A percentile compares a stretch with the other conserved stretches of the same genome.
Evolutionary conservation across 208 protist species (phyloP).

Genomic region (Leishmania braziliensis): DNA sequence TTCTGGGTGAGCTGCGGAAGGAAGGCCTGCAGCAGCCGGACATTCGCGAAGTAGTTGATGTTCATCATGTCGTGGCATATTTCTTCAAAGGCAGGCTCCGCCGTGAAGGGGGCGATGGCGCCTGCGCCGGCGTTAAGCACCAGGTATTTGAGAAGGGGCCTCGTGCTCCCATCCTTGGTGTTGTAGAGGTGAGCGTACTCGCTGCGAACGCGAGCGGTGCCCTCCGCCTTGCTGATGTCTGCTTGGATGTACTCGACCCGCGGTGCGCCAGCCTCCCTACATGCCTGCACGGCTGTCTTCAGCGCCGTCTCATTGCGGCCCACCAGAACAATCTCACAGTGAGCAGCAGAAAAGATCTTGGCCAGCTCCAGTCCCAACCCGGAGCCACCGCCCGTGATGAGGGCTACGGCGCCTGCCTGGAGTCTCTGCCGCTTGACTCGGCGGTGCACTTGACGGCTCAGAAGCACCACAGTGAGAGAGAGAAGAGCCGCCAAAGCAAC

Average conservation of each 20-base stretch:
- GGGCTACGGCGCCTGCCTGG: slow-evolving; percentile 50
- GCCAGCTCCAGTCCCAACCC: slow-evolving; percentile 80
- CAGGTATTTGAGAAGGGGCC: slow-evolving; percentile 57
- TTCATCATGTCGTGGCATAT: slow-evolving; percentile 77
- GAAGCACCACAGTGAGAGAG: slow-evolving; percentile 28
- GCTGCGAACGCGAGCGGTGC: slow-evolving; percentile 34
- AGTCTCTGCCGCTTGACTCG: slow-evolving; percentile 26
- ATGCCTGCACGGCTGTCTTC: slow-evolving; percentile 35
- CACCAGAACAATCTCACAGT: slow-evolving; percentile 73
- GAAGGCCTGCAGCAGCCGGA: slow-evolving; percentile 71
- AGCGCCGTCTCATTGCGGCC: slow-evolving; percentile 63
- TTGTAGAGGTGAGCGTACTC: slow-evolving; percentile 31
- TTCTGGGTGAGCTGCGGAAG: slow-evolving; percentile 52
- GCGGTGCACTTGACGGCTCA: slow-evolving; percentile 29
- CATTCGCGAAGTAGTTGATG: slow-evolving; percentile 89
- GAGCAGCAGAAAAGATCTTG: slow-evolving; percentile 45
- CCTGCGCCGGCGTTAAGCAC: slow-evolving; percentile 85
- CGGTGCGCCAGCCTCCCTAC: slow-evolving; percentile 50
- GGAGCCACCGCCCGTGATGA: slow-evolving; percentile 78
- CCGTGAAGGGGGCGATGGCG: slow-evolving; percentile 72
- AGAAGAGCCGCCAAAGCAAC: slow-evolving; percentile 22
- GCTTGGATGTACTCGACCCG: slow-evolving; percentile 53
- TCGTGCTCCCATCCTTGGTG: background rate
- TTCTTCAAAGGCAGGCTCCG: slow-evolving; percentile 45
- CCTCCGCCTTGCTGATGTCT: slow-evolving; percentile 59